Base-by-base conservation (phyloP, 2,329 filamentous ascomycete species). In the Zymoseptoria passerinii region DNA sequence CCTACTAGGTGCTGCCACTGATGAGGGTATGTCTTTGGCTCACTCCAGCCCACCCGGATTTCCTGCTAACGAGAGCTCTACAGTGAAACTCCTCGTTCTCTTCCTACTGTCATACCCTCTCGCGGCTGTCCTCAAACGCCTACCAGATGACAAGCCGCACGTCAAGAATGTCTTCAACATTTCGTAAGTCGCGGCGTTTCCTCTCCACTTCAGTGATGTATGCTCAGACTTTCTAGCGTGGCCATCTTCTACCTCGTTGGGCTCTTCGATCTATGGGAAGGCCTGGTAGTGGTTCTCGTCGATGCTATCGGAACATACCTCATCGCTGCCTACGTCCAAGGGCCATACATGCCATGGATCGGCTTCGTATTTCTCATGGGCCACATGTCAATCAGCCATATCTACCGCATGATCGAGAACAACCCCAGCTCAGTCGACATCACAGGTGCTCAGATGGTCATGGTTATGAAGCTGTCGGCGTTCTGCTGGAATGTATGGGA, bases 401-500 rank as follows among this genome's bases (percentile, higher is more conserved):
- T 99, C 62, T 78, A 83, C 58, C 88, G 95, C 48, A 90, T 95
- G 73, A 82, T 85, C 48, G 77, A 81, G 48, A 80, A 88, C 66
- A 80, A 84, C 61, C 83, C 89, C 0, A 80, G 82, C 48, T 75
- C 77, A 1, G 80, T 96, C 59, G 94, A 99, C 72, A 92, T 99
- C 66, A 96, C 92, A 0, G 92, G 82, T 61, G 91, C 92, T 1
- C 94, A 99, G 74, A 99, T 99, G 94, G 94, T 99, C 35, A 77
- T 97, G 66, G 87, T 97, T 63, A 99, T 99, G 90, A 99, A 99
- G 71, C 83, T 99, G 40, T 90, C 86, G 20, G 89, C 92, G 4
- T 99, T 99, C 71, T 95, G 90, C 77, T 99, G 94, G 94, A 97
- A 97, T 71, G 87, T 97, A 8, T 91, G 94, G 68, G 94, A 99